Conservation (phyloP, 495 filamentous ascomycete species). For the Daldinia decipiens region DNA sequence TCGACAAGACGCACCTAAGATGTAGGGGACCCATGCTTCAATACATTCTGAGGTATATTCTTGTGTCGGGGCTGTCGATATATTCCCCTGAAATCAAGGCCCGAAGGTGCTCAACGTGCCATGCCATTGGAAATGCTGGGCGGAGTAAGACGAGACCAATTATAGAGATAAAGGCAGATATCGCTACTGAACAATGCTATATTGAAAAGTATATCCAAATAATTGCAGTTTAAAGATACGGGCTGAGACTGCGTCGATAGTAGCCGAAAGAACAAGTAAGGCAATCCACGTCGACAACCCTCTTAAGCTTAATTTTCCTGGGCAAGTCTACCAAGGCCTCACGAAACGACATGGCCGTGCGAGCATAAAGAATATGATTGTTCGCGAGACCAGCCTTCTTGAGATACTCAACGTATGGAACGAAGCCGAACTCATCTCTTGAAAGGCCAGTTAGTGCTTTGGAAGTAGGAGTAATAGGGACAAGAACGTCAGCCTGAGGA, state of each 20-base stretch:
- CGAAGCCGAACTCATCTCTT: conserved; percentile 30
- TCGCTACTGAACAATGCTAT: background rate
- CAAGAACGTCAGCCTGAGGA: conserved; percentile 2
- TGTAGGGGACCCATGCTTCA: background rate
- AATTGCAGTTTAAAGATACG: background rate
- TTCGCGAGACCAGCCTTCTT: conserved; percentile 22
- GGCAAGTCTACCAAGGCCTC: conserved; percentile 13
- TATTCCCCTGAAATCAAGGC: background rate
- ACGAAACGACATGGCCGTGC: conserved; percentile 31
- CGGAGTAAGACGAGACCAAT: background rate
- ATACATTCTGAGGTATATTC: background rate
- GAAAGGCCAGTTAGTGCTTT: conserved; percentile 5
- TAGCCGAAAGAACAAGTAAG: conserved; percentile 21
- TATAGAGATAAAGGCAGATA: background rate
- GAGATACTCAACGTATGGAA: conserved; percentile 36
- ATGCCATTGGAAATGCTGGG: background rate
- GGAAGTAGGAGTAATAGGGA: background rate
- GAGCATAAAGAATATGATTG: conserved; percentile 28
- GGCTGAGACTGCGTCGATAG: conserved; percentile 17
- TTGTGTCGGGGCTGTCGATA: background rate
- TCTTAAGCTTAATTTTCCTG: conserved; percentile 23
- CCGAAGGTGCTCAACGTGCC: background rate
- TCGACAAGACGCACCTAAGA: conserved; percentile 1
- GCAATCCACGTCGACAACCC: conserved; percentile 38
- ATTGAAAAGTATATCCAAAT: too few relatives aligned